phyloP scores from a whole-genome alignment of 176 grass and related monocot species.

The Oropetium thomaeum region DNA sequence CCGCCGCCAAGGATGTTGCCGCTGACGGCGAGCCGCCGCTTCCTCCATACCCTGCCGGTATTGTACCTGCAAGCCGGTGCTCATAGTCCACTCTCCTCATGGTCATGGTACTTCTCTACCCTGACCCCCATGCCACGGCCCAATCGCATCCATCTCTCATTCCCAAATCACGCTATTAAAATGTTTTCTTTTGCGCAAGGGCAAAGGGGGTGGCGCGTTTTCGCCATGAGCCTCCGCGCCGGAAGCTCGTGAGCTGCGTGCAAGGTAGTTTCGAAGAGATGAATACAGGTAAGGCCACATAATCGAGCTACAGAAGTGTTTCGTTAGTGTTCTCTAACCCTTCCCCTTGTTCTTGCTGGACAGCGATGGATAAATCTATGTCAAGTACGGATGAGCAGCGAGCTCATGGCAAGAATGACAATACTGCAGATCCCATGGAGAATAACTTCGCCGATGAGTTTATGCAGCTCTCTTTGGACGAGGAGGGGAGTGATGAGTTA shows the following conservation, averaged over 20 bases:
- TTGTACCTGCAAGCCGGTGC: background rate
- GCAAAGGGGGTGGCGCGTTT: background rate
- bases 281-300: background rate
- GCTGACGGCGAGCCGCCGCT: constrained; percentile 26
- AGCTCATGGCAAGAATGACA: background rate
- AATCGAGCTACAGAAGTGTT: background rate
- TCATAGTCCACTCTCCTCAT: background rate
- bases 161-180: background rate
- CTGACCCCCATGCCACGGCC: background rate
- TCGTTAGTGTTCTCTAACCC: background rate
- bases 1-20: constrained; percentile 24
- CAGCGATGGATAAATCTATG: background rate
- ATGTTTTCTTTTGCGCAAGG: background rate
- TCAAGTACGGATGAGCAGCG: background rate
- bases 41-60: constrained; percentile 30
- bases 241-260: constrained; percentile 20
- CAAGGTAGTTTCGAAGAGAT: background rate
- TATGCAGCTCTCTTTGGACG: constrained; percentile 21
- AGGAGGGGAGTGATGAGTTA: constrained; percentile 25
- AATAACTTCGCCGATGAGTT: background rate
- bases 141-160: background rate
- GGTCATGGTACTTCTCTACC: constrained; percentile 9
- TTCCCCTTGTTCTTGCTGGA: background rate
- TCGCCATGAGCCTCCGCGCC: background rate
- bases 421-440: background rate